Base-by-base conservation (phyloP, 768 basidiomycete species). In the Strobilomyces dryophilus region DNA sequence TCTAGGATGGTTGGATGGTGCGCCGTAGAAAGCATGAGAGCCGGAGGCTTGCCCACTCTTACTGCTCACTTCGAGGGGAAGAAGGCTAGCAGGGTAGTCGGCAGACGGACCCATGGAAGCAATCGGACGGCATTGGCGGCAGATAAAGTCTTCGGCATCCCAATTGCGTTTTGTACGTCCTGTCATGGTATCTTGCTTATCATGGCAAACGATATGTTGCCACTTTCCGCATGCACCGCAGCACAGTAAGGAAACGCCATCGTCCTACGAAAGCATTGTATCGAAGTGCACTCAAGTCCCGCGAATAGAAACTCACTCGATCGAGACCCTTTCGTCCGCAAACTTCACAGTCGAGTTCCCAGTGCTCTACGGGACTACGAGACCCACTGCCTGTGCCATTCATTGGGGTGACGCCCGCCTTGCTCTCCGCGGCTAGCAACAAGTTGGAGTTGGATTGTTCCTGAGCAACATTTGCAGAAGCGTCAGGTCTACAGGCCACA, bases 121-220 rank as follows among this genome's bases (percentile, higher is more conserved):
- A 45, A 49, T 50, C 20, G 54, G 41, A 42, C 61, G 78, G 67
- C 90, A 92, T 32, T 73, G 73, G 43, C 71, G 73, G 66, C 91
- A 94, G 54, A 83, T 67, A 65, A 97, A 97, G 39, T 93, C 89
- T 49, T 88, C 89, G n/a, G 73, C 64, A 47, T 89, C 82, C 94
- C 94, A 97, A 60, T 94, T 83, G 18, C 92, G 82, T 58, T 75
- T 79, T 5, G 79, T 81, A 14, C 77, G 78, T 21, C 91, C 87
- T 41, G 80, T 78, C 20, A 75, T 70, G 29, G 72, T 69, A 67
- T 95, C 93, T 27, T 77, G 81, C 45, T 69, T 72, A 63, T 95
- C 89, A 62, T 95, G 91, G 62, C 94, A 97, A 20, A 74, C 65
- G 32, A 90, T 90, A 61, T 97, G 94, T 61, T 95, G 94, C 94